Conservation (phyloP, 495 filamentous ascomycete species). For the Aspergillus carlsbadensis region DNA sequence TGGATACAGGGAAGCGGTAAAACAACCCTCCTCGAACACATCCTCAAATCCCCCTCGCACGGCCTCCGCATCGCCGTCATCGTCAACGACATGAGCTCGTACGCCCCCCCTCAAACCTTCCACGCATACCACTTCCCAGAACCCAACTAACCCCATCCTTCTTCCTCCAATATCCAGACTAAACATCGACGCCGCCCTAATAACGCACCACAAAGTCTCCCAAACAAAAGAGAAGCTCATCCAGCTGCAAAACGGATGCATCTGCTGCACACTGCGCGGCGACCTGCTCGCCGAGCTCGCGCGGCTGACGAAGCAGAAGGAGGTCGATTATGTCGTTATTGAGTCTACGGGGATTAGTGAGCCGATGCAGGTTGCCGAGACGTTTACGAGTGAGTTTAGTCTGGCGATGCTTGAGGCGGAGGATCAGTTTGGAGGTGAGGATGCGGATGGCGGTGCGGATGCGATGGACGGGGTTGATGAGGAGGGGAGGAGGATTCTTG, state of each 20-base stretch:
- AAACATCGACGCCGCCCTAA: constrained; percentile 57
- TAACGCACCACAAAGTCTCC: constrained; percentile 50
- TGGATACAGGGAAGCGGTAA: constrained; percentile 48
- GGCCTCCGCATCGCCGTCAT: constrained; percentile 55
- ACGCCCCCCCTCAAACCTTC: too few relatives aligned
- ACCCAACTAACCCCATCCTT: neutral
- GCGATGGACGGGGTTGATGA: constrained; percentile 22
- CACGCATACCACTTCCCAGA: neutral
- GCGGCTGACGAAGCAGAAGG: constrained; percentile 44
- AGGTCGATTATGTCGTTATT: constrained; percentile 58
- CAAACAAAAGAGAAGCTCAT: constrained; percentile 56
- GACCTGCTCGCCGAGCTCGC: constrained; percentile 57
- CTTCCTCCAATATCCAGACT: constrained; percentile 26
- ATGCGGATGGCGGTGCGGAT: constrained; percentile 8
- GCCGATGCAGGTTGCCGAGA: constrained; percentile 63
- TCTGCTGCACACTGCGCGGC: constrained; percentile 60
- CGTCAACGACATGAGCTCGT: constrained; percentile 58
- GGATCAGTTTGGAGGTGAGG: constrained; percentile 3
- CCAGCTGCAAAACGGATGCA: constrained; percentile 62
- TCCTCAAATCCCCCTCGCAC: constrained; percentile 52
- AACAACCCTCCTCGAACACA: constrained; percentile 57
- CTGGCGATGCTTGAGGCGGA: constrained; percentile 40
- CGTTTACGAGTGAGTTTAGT: constrained; percentile 54
- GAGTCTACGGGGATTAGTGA: constrained; percentile 63
- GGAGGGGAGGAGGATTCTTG: constrained; percentile 35